Base-by-base conservation (phyloP, 2,329 filamentous ascomycete genomes). In the Fusarium torulosum region DNA sequence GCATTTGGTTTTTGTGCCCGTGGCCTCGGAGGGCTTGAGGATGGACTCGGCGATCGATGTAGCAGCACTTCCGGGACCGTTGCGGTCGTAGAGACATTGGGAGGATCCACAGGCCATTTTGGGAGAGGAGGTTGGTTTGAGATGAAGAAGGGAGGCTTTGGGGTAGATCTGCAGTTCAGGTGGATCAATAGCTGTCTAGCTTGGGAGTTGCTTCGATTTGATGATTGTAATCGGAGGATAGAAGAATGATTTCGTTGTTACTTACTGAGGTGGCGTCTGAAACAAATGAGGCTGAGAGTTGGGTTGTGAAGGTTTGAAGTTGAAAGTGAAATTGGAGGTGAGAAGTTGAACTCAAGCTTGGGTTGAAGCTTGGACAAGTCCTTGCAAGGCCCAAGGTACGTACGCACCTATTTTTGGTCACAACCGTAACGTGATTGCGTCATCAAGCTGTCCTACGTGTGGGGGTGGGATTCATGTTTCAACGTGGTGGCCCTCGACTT, bases 41-140 rank as follows among this genome's bases (percentile, higher is more conserved):
- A 87, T 84, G 70, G 76, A 82, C 66, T 82, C 81, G 63, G 83
- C 79, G 51, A 82, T 84, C 43, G 82, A 84, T 2, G 81, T 78
- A 31, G 84, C 83, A 6, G 81, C 77, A 68, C 81, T 82, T 55
- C 84, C 83, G 31, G 83, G 83, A 25, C 82, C 82, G 74, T 82
- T 84, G 60, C 60, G 69, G 65, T 76, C 70, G 61, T 71, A 67
- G 60, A 72, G 67, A 23, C 61, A 63, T 17, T 44, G 53, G 38
- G 58, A 63, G 43, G 66, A 55, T 57, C 57, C 57, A 58, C 72
- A 72, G 33, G 73, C 69, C 75, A 77, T 77, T 42, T 44, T 67
- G 56, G 56, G 38, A 33, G 23, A 54, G 56, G 38, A 33, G 23
- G 6, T 55, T 50, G 11, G 25, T 54, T 46, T 17, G 35, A 21